These are phyloP conservation scores for Petrea volubilis DNA, from an alignment of 257 asterid genomes.

Conservation along the genomic window DNA sequence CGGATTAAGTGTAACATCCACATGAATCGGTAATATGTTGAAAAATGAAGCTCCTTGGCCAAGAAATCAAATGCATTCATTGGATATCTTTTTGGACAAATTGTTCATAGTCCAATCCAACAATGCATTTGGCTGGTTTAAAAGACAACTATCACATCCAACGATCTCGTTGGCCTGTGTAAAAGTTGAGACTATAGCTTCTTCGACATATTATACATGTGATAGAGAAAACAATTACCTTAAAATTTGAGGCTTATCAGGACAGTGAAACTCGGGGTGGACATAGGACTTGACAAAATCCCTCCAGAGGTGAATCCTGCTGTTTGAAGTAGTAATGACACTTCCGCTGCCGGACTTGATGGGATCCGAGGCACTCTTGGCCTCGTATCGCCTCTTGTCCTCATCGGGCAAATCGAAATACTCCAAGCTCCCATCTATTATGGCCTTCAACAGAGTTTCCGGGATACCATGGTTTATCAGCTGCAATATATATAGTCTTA, in stretches of 20 bases:
- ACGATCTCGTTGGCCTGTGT: no score
- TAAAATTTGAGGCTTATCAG: background rate
- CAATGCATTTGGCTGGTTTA: no score
- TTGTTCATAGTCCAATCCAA: no score
- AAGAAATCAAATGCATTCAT: no score
- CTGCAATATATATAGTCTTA: conserved; percentile 11
- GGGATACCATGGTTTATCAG: conserved; percentile 33
- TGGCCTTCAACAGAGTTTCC: conserved; percentile 19
- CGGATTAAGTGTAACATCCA: no score
- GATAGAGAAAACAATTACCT: no score
- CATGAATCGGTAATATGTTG: no score
- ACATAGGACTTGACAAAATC: conserved; percentile 44
- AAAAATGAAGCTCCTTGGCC: no score
- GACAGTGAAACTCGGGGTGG: conserved; percentile 42
- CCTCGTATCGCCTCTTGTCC: conserved; percentile 28
- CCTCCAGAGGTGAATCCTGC: conserved; percentile 38
- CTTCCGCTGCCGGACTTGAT: conserved; percentile 34
- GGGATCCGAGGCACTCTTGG: conserved; percentile 38
- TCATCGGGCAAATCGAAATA: conserved; percentile 29
- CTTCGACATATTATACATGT: no score
- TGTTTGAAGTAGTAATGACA: conserved; percentile 21
- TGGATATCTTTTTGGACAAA: no score
- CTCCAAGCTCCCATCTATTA: conserved; percentile 26
- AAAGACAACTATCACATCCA: no score
- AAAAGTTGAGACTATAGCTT: no score